These are phyloP conservation scores for Stemphylium lycopersici DNA, from an alignment of 2,329 filamentous ascomycete species.

Conservation along the genomic window DNA sequence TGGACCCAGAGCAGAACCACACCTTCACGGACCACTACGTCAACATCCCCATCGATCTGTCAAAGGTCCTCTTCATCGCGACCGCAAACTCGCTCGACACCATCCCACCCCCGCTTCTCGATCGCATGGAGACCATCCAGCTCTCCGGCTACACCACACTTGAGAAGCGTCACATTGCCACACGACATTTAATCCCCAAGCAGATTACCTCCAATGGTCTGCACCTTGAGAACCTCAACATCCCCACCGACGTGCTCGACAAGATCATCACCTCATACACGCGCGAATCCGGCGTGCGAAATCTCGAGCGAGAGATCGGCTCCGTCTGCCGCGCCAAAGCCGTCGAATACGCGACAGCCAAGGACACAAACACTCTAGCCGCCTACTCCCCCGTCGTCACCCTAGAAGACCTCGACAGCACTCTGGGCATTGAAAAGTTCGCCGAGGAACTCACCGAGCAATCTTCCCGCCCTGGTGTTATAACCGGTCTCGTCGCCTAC, in stretches of 20 bases:
- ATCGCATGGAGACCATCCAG: constrained; percentile 96
- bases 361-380: constrained; percentile 69
- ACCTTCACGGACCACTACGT: constrained; percentile 96
- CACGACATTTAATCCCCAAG: constrained; percentile 92
- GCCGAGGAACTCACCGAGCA: constrained; percentile 96
- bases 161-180: constrained; percentile 94
- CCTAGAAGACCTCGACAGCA: constrained; percentile 82
- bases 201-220: constrained; percentile 92
- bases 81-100: constrained; percentile 95
- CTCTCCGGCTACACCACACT: constrained; percentile 95
- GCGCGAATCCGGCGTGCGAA: constrained; percentile 93
- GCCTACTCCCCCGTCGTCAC: constrained; percentile 77
- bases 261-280: constrained; percentile 98
- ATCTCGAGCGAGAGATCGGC: constrained; percentile 93
- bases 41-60: constrained; percentile 92
- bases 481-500: constrained; percentile 95
- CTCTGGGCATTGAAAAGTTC: constrained; percentile 90
- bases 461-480: constrained; percentile 80
- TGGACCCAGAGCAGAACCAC: constrained; percentile 97
- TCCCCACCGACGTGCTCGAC: constrained; percentile 84
- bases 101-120: constrained; percentile 89
- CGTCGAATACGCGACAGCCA: constrained; percentile 90
- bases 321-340: constrained; percentile 86
- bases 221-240: constrained; percentile 71
- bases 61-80: constrained; percentile 96